Conservation (phyloP, 495 filamentous ascomycete species). For the Hyaloscypha bicolor region DNA sequence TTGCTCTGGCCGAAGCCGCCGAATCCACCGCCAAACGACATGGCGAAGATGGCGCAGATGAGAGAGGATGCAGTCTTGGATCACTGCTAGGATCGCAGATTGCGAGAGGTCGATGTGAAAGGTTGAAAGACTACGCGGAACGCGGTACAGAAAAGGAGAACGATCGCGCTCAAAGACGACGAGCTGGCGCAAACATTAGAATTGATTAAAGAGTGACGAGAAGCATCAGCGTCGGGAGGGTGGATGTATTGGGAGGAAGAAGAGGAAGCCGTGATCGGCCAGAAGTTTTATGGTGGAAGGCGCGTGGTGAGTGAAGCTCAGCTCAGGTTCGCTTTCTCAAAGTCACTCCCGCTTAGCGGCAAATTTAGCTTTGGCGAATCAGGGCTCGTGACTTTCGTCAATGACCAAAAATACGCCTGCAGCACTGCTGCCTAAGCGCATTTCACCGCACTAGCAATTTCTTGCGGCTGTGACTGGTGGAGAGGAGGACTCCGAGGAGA, state of each 20-base stretch:
- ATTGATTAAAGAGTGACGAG: slow-evolving; percentile 29
- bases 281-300: slow-evolving; percentile 13
- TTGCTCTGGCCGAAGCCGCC: slow-evolving; percentile 63
- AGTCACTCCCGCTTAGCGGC: not conserved
- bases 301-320: slow-evolving; percentile 10
- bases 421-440: slow-evolving; percentile 17
- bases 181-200: slow-evolving; percentile 28
- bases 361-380: slow-evolving; percentile 19
- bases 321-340: not conserved
- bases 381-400: not conserved
- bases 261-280: not conserved
- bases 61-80: slow-evolving; percentile 4
- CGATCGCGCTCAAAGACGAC: slow-evolving; percentile 27
- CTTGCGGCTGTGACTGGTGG: not conserved
- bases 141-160: slow-evolving; percentile 27
- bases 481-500: not conserved
- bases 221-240: slow-evolving; percentile 22
- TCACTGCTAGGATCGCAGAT: slow-evolving; percentile 9
- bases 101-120: slow-evolving; percentile 9
- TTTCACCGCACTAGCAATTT: slow-evolving; percentile 16
- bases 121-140: slow-evolving; percentile 22
- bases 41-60: slow-evolving; percentile 27
- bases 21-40: slow-evolving; percentile 50
- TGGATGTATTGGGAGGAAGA: slow-evolving; percentile 14
- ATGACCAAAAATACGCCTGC: slow-evolving; percentile 20